These are phyloP conservation scores for Oldenlandia corymbosa DNA, from an alignment of 257 asterid species.

Conservation along the genomic window DNA sequence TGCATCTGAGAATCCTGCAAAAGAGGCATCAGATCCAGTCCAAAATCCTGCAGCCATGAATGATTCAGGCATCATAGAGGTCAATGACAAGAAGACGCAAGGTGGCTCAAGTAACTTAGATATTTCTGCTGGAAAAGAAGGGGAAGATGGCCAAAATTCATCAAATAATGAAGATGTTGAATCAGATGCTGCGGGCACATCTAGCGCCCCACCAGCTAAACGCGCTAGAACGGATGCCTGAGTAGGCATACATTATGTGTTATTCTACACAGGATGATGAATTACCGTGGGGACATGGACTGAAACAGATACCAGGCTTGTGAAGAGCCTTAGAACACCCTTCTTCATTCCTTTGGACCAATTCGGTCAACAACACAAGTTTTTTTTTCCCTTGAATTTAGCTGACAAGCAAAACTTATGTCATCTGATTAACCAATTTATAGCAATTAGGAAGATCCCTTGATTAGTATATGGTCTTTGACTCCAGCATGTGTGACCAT, in stretches of 20 bases:
- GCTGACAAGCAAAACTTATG: constrained; percentile 7
- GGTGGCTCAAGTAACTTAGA: constrained; percentile 9
- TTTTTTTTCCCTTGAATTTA: not conserved
- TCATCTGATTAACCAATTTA: constrained; percentile 5
- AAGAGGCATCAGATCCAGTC: constrained; percentile 28
- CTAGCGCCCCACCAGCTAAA: constrained; percentile 49
- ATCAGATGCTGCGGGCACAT: constrained; percentile 18
- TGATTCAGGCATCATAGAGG: constrained; percentile 19
- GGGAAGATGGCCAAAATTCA: constrained; percentile 34
- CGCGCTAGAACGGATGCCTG: constrained; percentile 58
- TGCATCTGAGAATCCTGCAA: constrained; percentile 33
- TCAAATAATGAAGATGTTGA: constrained; percentile 27
- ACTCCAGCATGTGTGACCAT: not conserved
- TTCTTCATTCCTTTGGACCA: constrained; percentile 10
- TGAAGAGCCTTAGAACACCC: constrained; percentile 2
- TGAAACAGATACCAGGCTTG: not conserved
- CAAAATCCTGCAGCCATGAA: constrained; percentile 31
- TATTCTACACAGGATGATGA: too few species aligned
- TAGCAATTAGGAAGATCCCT: constrained; percentile 7
- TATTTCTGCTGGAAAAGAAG: constrained; percentile 22
- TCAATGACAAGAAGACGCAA: constrained; percentile 20
- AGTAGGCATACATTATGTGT: too few species aligned
- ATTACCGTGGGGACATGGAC: not conserved
- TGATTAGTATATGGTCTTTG: constrained; percentile 11
- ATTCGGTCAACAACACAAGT: constrained; percentile 1